A percentile compares a stretch with the other conserved stretches of the same genome.
Evolutionary conservation across 176 grass and related monocot species (phyloP).

Genomic region (Aegilops umbellulata): DNA sequence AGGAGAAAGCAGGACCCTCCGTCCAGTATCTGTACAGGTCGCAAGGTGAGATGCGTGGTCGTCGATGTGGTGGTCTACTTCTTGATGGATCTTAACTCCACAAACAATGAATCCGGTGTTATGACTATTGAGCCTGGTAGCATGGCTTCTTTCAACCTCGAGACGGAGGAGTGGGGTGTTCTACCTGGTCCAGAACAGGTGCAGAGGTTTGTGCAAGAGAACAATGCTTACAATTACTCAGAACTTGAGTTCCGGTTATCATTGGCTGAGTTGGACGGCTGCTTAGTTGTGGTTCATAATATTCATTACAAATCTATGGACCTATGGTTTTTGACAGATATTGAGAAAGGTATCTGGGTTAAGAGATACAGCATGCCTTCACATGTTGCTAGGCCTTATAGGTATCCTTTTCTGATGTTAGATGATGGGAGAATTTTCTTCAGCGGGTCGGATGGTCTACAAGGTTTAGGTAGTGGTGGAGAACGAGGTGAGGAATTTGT

Average conservation of each 20-base stretch:
- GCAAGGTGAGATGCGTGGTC: neutral
- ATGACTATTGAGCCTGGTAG: neutral
- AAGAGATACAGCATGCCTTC: neutral
- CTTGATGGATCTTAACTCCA: neutral
- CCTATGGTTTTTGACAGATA: neutral
- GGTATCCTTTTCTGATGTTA: neutral
- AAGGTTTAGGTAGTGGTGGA: too few relatives aligned
- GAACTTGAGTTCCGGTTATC: neutral
- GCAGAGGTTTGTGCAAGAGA: neutral
- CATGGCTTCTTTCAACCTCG: slow-evolving; percentile 6
- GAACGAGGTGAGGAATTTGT: neutral
- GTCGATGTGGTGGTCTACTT: neutral
- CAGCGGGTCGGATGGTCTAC: neutral
- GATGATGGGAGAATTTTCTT: neutral
- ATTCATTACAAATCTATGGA: neutral
- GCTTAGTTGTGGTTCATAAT: neutral
- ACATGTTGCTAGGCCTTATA: neutral
- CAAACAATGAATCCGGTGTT: too few relatives aligned
- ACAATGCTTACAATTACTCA: neutral
- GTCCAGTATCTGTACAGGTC: neutral
- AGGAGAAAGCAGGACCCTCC: neutral
- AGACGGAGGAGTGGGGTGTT: neutral
- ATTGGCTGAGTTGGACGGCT: neutral
- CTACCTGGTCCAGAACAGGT: neutral
- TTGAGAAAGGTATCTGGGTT: neutral